These are phyloP conservation scores for Alternaria atra DNA, from an alignment of 2,329 filamentous ascomycete species.

Conservation along the genomic window DNA sequence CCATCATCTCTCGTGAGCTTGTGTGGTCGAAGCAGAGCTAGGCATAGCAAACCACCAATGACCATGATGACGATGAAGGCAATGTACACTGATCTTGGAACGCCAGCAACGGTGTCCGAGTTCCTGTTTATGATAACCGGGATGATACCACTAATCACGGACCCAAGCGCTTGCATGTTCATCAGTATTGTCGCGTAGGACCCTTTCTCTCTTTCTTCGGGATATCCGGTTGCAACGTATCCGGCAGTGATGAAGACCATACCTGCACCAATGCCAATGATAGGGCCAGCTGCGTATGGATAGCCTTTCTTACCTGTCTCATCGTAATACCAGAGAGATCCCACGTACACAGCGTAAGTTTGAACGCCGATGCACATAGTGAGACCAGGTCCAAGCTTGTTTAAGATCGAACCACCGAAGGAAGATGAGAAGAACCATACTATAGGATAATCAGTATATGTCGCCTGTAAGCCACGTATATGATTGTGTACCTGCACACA, in stretches of 20 bases:
- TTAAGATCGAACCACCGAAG: slow-evolving; percentile 44
- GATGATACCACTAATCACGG: slow-evolving; percentile 43
- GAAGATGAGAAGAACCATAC: slow-evolving; percentile 47
- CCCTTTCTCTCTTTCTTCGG: slow-evolving; percentile 43
- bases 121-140: slow-evolving; percentile 43
- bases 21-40: slow-evolving; percentile 39
- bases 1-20: slow-evolving; percentile 43
- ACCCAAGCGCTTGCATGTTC: slow-evolving; percentile 44
- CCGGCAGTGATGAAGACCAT: slow-evolving; percentile 47
- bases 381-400: slow-evolving; percentile 42
- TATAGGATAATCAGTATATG: slow-evolving; percentile 2
- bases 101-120: slow-evolving; percentile 39
- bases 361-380: slow-evolving; percentile 46
- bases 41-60: slow-evolving; percentile 35
- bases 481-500: slow-evolving; percentile 31
- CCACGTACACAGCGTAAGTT: slow-evolving; percentile 43
- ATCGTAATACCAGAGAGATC: slow-evolving; percentile 46
- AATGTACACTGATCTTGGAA: slow-evolving; percentile 43
- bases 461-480: no score
- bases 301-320: slow-evolving; percentile 43
- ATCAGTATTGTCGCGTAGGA: slow-evolving; percentile 42
- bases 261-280: slow-evolving; percentile 45
- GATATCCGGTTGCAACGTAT: slow-evolving; percentile 43
- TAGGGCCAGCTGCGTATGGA: slow-evolving; percentile 40
- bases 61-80: slow-evolving; percentile 43